phyloP scores from a whole-genome alignment of 306 rosid genomes.

The Cucumis melo region DNA sequence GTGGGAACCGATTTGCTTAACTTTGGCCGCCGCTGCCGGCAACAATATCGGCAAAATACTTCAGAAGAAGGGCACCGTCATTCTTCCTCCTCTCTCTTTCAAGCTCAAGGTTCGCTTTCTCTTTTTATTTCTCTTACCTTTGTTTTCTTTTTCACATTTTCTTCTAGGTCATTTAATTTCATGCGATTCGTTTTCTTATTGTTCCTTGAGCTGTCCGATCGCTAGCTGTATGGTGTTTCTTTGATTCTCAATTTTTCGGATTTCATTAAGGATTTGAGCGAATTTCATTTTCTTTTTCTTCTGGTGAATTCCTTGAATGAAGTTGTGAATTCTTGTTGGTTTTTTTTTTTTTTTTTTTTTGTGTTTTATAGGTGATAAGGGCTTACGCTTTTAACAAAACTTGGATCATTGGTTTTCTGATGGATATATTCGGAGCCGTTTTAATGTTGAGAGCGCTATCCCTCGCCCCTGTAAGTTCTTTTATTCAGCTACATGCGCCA shows the following conservation, averaged over 20 bases:
- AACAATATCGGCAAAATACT: constrained; percentile 92
- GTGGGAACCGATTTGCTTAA: constrained; percentile 82
- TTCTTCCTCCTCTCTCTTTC: constrained; percentile 89
- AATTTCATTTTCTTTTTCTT: not conserved
- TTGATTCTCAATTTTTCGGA: not conserved
- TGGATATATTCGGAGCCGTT: constrained; percentile 89
- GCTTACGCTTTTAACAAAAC: constrained; percentile 75
- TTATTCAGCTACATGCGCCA: not conserved
- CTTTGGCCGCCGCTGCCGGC: constrained; percentile 94
- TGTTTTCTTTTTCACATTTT: not conserved
- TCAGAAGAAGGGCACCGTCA: constrained; percentile 91
- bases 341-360: too few relatives aligned
- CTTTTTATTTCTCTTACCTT: not conserved
- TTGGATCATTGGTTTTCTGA: constrained; percentile 73
- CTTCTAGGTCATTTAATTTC: not conserved
- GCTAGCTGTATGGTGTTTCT: not conserved
- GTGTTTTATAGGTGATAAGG: constrained; percentile 57
- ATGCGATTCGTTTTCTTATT: not conserved
- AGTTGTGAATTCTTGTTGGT: not conserved
- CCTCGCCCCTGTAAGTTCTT: constrained; percentile 79
- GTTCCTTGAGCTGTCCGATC: not conserved
- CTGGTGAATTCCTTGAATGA: not conserved
- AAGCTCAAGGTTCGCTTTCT: constrained; percentile 49
- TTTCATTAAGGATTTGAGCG: not conserved
- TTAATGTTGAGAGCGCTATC: constrained; percentile 88